Evolutionary conservation across 2,329 filamentous ascomycete species (phyloP), one percentile per base, ranked within the genome.

Genomic region (Scedosporium apiospermum): DNA sequence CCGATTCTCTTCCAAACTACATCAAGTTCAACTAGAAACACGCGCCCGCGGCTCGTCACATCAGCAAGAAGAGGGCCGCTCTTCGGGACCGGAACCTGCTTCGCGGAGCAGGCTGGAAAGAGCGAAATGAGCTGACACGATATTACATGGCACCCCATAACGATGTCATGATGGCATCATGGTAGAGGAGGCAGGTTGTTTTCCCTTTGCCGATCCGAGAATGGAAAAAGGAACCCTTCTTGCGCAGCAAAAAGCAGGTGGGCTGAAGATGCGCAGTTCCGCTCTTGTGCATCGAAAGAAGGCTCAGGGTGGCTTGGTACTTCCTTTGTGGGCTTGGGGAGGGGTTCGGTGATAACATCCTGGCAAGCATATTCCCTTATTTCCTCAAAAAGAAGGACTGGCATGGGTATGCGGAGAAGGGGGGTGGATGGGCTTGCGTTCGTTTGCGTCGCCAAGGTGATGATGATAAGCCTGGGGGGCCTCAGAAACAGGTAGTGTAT

Each of bases 161-260:
- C 51, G 51, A 55, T 55, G 51, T 55, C 51, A 55, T 55, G 18
- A 55, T 55, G 18, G 23, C 51, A 55, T 55, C 51, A 55, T 55
- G 49, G 18, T 14, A 14, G 7, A 14, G 51, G 18, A 27, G 18
- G n/a, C 49, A 21, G 12, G 18, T 26, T 23, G 2, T 18, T 27
- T 55, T 38, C 34, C 10, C 10, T 38, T 38, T 38, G 34, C 34
- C 34, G 34, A 38, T 38, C 34, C 34, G 34, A 27, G 51, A 23
- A 55, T 23, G 18, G 21, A 30, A 14, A 23, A 55, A 55, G 21
- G 23, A 55, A 14, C 44, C 44, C 44, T 21, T 49, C 44, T 38
- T 12, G 34, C 34, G 10, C 34, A 51, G 46, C 21, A 51, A 23
- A 23, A 14, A 38, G 34, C 34, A 14, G 16, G 46, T 16, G 21